A percentile compares a stretch with the other conserved stretches of the same genome.
These are phyloP conservation scores for Jackrogersella multiformis DNA, from an alignment of 495 filamentous ascomycete genomes.

Conservation along the genomic window DNA sequence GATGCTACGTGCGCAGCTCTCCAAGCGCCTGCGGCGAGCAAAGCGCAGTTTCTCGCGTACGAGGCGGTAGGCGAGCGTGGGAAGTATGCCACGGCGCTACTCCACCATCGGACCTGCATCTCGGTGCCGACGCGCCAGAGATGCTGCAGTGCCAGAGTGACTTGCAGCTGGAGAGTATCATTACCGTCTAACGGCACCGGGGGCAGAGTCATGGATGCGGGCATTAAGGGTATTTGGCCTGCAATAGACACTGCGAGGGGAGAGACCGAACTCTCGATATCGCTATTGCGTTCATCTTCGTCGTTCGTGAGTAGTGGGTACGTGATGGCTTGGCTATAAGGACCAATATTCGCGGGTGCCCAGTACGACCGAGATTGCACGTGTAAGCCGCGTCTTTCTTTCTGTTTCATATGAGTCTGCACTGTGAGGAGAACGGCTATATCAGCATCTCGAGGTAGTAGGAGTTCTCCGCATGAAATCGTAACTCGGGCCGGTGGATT, in stretches of 20 bases:
- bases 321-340: slow-evolving; percentile 90
- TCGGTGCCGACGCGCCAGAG: slow-evolving; percentile 83
- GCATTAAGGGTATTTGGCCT: slow-evolving; percentile 91
- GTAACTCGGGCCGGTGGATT: slow-evolving; percentile 88
- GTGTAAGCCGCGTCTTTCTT: slow-evolving; percentile 71
- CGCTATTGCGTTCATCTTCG: background rate
- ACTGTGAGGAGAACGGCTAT: slow-evolving; percentile 63
- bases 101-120: slow-evolving; percentile 77
- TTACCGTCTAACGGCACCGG: slow-evolving; percentile 23
- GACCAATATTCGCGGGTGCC: slow-evolving; percentile 97
- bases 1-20: slow-evolving; percentile 41
- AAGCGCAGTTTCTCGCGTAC: slow-evolving; percentile 28
- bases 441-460: slow-evolving; percentile 61
- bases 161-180: slow-evolving; percentile 37
- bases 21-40: slow-evolving; percentile 49
- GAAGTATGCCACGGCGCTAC: slow-evolving; percentile 77
- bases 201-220: slow-evolving; percentile 76
- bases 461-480: slow-evolving; percentile 72
- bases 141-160: slow-evolving; percentile 80
- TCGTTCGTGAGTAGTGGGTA: slow-evolving; percentile 54
- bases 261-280: slow-evolving; percentile 10
- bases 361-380: slow-evolving; percentile 95
- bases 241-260: slow-evolving; percentile 64
- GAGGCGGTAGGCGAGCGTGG: slow-evolving; percentile 35
- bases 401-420: slow-evolving; percentile 29